Evolutionary conservation across 2,329 filamentous ascomycete species (phyloP), one percentile per base, ranked within the genome.

Genomic region (Ampelomyces quisqualis): DNA sequence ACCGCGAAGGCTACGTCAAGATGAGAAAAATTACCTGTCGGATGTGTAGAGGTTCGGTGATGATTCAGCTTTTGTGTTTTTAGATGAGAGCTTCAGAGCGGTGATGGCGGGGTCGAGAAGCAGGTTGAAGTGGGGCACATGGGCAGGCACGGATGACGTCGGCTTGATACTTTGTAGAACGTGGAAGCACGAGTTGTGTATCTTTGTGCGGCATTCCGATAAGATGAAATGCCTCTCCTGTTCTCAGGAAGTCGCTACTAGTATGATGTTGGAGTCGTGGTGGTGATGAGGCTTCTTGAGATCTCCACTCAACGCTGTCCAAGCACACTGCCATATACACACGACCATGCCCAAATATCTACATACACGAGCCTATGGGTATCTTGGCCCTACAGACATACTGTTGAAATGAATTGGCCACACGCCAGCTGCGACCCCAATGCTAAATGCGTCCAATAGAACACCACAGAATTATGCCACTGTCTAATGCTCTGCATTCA

Each of bases 121-220:
- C 34, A 43, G 40, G 45, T 44, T 46, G 32, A 37, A 34, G 47
- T 47, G 43, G 44, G 45, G 41, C 47, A 47, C 28, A 34, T 31
- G 44, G 22, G 30, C 28, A 29, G 35, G 23, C 30, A 26, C 38
- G 31, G n/a, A 40, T 40, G 38, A 40, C 38, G 38, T 29, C 22
- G 37, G 26, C 20, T 32, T 6, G 21, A 23, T 6, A 23, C 21
- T 6, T n/a, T 23, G 21, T 23, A 6, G 21, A 23, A 23, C 21
- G 21, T 23, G 21, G 21, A 23, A 10, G 21, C 21, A 23, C n/a
- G 21, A 23, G 6, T 6, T 10, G 21, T 6, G 6, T 23, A 23
- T 6, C 10, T 23, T 23, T 23, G 21, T 23, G 21, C 10, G 21
- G 21, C 21, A 6, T 23, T 23, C 21, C 21, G 21, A 23, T 23